phyloP scores from a whole-genome alignment of 768 basidiomycete species.

The Trametopsis cervina region DNA sequence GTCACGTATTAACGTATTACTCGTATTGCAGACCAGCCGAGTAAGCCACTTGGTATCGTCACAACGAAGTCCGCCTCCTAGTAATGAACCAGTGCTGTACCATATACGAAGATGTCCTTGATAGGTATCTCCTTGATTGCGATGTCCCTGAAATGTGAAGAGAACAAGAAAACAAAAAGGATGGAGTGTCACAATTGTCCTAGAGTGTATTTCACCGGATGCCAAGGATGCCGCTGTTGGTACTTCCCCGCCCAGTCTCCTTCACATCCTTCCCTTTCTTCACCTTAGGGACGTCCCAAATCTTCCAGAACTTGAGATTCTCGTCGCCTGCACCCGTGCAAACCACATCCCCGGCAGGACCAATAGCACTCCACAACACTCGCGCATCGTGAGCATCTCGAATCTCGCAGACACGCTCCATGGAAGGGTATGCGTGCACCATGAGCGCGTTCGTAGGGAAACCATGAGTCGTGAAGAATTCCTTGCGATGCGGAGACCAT shows the following conservation, averaged over 20 bases:
- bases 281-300: slow-evolving; percentile 60
- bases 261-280: slow-evolving; percentile 46
- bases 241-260: slow-evolving; percentile 23
- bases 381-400: slow-evolving; percentile 91
- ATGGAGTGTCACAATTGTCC: not conserved
- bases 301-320: slow-evolving; percentile 93
- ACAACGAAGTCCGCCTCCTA: not conserved
- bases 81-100: not conserved
- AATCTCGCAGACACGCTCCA: slow-evolving; percentile 78
- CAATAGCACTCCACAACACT: slow-evolving; percentile 77
- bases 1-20: too few species aligned
- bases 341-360: slow-evolving; percentile 87
- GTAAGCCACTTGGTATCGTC: not conserved
- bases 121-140: not conserved
- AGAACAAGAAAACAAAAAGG: not conserved
- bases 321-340: slow-evolving; percentile 93
- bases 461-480: slow-evolving; percentile 89
- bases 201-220: slow-evolving; percentile 13
- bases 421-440: slow-evolving; percentile 79
- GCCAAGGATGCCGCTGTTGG: slow-evolving; percentile 19
- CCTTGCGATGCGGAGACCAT: slow-evolving; percentile 84
- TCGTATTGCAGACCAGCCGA: not conserved
- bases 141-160: not conserved
- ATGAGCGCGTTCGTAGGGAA: slow-evolving; percentile 84
- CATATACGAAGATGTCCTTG: not conserved